A percentile compares a stretch with the other conserved stretches of the same genome.
These are phyloP conservation scores for Isoetes taiwanensis DNA, from an alignment of 75 land plant genomes.

Conservation along the genomic window DNA sequence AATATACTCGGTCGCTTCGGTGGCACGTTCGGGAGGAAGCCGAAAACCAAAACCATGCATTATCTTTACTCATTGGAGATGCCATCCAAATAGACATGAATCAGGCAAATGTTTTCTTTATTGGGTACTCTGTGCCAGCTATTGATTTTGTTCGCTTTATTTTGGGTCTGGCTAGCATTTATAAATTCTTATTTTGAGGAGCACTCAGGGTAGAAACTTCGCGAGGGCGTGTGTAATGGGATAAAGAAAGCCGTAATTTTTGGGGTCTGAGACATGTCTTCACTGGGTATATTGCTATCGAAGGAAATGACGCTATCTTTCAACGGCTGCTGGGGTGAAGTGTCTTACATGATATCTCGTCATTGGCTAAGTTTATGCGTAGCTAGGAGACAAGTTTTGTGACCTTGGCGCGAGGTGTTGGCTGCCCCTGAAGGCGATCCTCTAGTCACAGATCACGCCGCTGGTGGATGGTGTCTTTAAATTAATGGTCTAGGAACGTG, in stretches of 20 bases:
- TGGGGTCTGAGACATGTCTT: conserved; percentile 90
- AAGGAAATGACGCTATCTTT: too few relatives aligned
- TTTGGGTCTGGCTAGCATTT: background rate
- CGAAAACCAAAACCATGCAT: conserved; percentile 91
- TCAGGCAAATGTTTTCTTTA: conserved; percentile 33
- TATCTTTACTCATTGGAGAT: conserved; percentile 74
- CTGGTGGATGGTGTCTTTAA: too few relatives aligned
- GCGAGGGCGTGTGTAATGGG: conserved; percentile 55
- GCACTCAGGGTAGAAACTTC: conserved; percentile 93
- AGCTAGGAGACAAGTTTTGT: conserved; percentile 93
- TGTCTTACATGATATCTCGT: conserved; percentile 50
- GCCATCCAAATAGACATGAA: conserved; percentile 93
- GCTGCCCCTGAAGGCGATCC: conserved; percentile 81
- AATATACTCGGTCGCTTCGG: conserved; percentile 65
- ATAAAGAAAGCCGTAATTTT: conserved; percentile 54
- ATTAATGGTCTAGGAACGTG: too few relatives aligned
- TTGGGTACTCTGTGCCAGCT: background rate
- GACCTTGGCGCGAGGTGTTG: conserved; percentile 76
- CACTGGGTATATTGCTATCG: conserved; percentile 82
- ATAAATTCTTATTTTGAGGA: conserved; percentile 97
- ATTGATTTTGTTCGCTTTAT: background rate
- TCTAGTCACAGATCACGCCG: too few relatives aligned
- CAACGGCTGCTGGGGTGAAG: background rate
- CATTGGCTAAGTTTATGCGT: conserved; percentile 93
- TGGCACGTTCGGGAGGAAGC: conserved; percentile 80